A percentile compares a stretch with the other conserved stretches of the same genome.
Conservation (phyloP, 1,284 basidiomycete genomes). For the Ustilago trichophora region DNA sequence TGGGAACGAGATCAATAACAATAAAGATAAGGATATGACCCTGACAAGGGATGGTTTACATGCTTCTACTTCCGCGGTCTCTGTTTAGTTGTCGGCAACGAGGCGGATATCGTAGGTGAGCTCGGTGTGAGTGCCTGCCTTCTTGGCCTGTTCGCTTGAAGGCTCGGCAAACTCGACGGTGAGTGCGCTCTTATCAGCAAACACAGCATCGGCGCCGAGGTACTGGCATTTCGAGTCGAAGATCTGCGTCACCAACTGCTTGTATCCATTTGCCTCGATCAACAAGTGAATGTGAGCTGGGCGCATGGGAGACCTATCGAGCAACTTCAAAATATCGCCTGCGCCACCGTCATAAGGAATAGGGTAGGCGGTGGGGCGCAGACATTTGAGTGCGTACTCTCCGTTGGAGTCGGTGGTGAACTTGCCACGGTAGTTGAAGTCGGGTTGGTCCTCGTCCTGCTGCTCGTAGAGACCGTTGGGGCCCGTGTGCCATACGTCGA, state of each 20-base stretch:
- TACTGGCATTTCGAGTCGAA: constrained; percentile 67
- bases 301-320: constrained; percentile 67
- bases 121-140: constrained; percentile 35
- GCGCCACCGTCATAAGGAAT: constrained; percentile 67
- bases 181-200: constrained; percentile 67
- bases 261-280: constrained; percentile 30
- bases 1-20: too few relatives aligned
- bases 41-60: too few relatives aligned
- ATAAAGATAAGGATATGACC: too few relatives aligned
- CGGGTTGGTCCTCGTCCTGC: constrained; percentile 66
- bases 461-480: constrained; percentile 68
- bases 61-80: too few relatives aligned
- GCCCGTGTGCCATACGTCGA: constrained; percentile 68
- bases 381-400: constrained; percentile 60
- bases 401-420: constrained; percentile 66
- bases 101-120: constrained; percentile 59
- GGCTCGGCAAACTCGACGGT: constrained; percentile 61
- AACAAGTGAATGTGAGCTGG: constrained; percentile 67
- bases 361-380: constrained; percentile 67
- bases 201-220: constrained; percentile 67
- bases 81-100: constrained; percentile 33
- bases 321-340: constrained; percentile 65
- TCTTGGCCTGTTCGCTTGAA: constrained; percentile 27
- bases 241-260: constrained; percentile 53
- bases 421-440: constrained; percentile 63